These are phyloP conservation scores for Amaranthus hypochondriacus DNA, from an alignment of 148 eudicot species.

Conservation along the genomic window DNA sequence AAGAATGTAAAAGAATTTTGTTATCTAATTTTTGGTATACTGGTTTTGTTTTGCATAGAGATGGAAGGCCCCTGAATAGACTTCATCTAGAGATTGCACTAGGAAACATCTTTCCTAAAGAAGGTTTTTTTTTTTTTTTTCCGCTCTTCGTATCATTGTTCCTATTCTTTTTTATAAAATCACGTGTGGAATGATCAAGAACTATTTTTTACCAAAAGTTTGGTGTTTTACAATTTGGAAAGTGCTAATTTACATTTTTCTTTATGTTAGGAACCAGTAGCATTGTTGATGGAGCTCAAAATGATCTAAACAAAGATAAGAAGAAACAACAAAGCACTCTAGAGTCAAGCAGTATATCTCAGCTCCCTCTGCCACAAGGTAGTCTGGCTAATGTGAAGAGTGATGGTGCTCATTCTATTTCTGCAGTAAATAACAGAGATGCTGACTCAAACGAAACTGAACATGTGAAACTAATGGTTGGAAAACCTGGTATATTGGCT, in stretches of 20 bases:
- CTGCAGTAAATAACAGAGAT: constrained; percentile 31
- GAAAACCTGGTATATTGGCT: constrained; percentile 26
- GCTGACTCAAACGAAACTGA: constrained; percentile 43
- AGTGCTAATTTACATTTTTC: constrained; percentile 9
- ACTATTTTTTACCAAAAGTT: background rate
- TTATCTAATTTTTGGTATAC: constrained; percentile 5
- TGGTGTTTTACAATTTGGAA: background rate
- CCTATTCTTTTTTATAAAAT: background rate
- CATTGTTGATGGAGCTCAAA: constrained; percentile 58
- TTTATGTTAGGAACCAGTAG: constrained; percentile 25
- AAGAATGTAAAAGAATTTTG: background rate
- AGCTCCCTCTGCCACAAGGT: constrained; percentile 40
- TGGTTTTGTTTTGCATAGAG: constrained; percentile 40
- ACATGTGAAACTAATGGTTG: constrained; percentile 27
- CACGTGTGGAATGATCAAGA: background rate
- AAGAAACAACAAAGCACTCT: constrained; percentile 48
- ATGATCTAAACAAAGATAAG: constrained; percentile 49
- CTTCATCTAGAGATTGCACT: constrained; percentile 93
- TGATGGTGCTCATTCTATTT: constrained; percentile 36
- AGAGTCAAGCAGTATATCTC: constrained; percentile 40
- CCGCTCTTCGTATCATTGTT: background rate
- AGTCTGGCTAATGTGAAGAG: constrained; percentile 29
- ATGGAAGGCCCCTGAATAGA: constrained; percentile 75
- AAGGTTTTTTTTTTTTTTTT: constrained; percentile 43
- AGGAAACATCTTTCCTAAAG: constrained; percentile 56